phyloP scores from a whole-genome alignment of 1,139 yeast species.

The Magnusiomyces ingens region DNA sequence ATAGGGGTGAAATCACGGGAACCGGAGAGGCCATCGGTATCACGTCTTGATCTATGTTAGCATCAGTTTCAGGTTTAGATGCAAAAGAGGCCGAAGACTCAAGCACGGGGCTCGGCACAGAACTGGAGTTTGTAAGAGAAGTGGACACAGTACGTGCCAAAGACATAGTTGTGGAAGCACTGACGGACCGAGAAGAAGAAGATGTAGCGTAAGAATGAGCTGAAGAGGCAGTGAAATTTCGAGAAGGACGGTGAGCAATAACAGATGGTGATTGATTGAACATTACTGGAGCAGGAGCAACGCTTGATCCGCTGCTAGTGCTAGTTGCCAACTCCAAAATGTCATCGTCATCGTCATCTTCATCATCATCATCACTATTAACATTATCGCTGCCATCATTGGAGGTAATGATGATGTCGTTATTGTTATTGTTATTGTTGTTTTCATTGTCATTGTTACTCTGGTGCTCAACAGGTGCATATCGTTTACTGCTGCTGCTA shows the following conservation, averaged over 20 bases:
- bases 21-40: not conserved
- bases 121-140: not conserved
- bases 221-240: not conserved
- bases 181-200: not conserved
- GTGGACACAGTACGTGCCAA: not conserved
- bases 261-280: not conserved
- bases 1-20: not conserved
- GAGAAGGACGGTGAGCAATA: not conserved
- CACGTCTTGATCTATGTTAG: not conserved
- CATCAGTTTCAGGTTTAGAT: too few species aligned
- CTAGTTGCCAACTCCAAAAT: too few species aligned
- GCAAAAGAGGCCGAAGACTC: not conserved
- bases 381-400: too few species aligned
- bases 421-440: too few species aligned
- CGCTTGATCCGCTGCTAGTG: too few species aligned
- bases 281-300: not conserved
- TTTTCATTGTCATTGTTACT: too few species aligned
- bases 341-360: too few species aligned
- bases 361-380: too few species aligned
- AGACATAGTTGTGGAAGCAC: not conserved
- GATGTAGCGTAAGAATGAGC: not conserved
- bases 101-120: not conserved
- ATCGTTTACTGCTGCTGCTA: not conserved
- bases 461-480: too few species aligned
- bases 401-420: too few species aligned